These are phyloP conservation scores for Leptographium wingfieldii DNA, from an alignment of 2,329 filamentous ascomycete genomes.

Conservation along the genomic window DNA sequence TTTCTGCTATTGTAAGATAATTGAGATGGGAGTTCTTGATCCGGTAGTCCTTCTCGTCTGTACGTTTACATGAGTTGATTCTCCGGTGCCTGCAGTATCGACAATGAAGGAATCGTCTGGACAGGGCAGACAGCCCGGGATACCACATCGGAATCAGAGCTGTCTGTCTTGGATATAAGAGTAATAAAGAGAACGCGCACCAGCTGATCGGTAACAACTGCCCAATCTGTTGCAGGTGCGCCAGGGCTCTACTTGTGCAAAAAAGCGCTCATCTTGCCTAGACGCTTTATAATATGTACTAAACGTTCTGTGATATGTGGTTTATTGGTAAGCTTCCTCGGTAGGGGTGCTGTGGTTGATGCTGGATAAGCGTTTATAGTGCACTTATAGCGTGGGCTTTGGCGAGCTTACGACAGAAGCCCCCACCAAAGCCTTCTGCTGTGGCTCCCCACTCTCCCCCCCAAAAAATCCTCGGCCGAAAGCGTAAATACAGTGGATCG, in stretches of 20 bases:
- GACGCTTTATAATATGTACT: too few species aligned
- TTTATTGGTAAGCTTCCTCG: background rate
- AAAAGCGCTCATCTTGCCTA: too few species aligned
- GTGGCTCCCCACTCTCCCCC: background rate
- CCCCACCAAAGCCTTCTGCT: background rate
- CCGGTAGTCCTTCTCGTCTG: background rate
- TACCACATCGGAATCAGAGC: background rate
- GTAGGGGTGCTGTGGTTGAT: background rate
- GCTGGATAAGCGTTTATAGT: background rate
- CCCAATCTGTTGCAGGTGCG: too few species aligned
- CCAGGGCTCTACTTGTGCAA: too few species aligned
- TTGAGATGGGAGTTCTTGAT: background rate
- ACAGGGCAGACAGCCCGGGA: background rate
- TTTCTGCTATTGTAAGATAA: background rate
- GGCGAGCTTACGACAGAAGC: background rate
- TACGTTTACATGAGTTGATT: background rate
- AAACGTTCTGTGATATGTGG: too few species aligned
- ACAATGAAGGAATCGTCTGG: background rate
- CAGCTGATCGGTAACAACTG: too few species aligned
- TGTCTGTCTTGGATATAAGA: background rate
- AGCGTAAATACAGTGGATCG: background rate
- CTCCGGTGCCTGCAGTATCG: background rate
- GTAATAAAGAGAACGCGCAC: background rate
- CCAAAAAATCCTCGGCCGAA: background rate
- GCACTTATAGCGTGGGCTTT: background rate